Conservation (phyloP, 768 basidiomycete genomes). For the Cubamyces lactineus region DNA sequence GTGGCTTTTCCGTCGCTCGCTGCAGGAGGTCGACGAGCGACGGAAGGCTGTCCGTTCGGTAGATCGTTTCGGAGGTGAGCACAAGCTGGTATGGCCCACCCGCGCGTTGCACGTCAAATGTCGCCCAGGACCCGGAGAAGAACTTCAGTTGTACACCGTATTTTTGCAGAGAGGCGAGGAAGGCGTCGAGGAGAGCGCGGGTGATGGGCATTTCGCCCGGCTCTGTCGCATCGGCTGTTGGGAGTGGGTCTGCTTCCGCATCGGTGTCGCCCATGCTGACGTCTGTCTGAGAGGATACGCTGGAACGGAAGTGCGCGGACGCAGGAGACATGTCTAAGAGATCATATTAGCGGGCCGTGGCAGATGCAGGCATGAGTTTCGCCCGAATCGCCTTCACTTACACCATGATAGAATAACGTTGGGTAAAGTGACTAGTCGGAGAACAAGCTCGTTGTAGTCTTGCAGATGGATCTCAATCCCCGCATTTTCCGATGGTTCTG, state of each 20-base stretch:
- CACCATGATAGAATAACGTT: conserved; percentile 85
- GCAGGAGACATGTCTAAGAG: conserved; percentile 63
- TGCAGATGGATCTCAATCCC: conserved; percentile 75
- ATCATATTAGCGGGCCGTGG: neutral
- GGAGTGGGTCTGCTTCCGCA: conserved; percentile 28
- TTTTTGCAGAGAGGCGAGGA: conserved; percentile 57
- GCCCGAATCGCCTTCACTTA: conserved; percentile 43
- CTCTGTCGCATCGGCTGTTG: conserved; percentile 36
- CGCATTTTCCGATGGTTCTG: conserved; percentile 26
- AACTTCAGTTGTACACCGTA: conserved; percentile 68
- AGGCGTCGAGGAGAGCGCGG: conserved; percentile 62
- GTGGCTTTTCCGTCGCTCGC: conserved; percentile 35
- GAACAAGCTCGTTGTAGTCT: conserved; percentile 87
- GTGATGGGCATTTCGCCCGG: conserved; percentile 71
- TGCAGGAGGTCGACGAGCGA: conserved; percentile 60
- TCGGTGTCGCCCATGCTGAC: conserved; percentile 33
- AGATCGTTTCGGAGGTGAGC: conserved; percentile 93
- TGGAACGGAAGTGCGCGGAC: conserved; percentile 49
- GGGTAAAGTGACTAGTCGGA: conserved; percentile 78
- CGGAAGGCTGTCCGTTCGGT: conserved; percentile 64
- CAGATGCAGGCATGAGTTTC: neutral
- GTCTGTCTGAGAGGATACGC: conserved; percentile 18
- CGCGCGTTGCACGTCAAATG: conserved; percentile 42
- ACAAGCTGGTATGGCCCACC: conserved; percentile 65
- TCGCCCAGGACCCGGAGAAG: conserved; percentile 82